A percentile compares a stretch with the other conserved stretches of the same genome.
Conservation (phyloP, 768 basidiomycete species). For the Leucocoprinus leucothites region DNA sequence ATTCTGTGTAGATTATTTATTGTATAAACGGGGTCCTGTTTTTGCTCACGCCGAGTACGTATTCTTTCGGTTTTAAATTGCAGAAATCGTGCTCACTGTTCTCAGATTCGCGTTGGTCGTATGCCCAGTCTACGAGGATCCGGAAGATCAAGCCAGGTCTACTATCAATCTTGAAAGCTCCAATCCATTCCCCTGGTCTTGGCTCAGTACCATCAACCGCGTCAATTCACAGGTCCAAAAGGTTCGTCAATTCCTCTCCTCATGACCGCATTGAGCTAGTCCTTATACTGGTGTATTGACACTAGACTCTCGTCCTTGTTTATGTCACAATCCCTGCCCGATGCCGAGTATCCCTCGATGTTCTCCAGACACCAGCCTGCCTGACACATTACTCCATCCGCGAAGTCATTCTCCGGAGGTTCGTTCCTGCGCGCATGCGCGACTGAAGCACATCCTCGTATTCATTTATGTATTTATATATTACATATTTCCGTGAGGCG, state of each 20-base stretch:
- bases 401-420: conserved; percentile 82
- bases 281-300: not conserved
- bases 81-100: not conserved
- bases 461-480: not conserved
- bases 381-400: conserved; percentile 75
- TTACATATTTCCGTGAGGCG: not conserved
- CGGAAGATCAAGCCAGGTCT: conserved; percentile 62
- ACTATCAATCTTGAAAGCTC: conserved; percentile 63
- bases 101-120: conserved; percentile 87
- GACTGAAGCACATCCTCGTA: conserved; percentile 39
- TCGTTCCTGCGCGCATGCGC: conserved; percentile 90
- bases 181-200: conserved; percentile 84
- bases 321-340: conserved; percentile 91
- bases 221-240: conserved; percentile 98
- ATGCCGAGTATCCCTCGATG: conserved; percentile 46
- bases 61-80: conserved; percentile 10
- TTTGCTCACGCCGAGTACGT: conserved; percentile 94
- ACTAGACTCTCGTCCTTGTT: conserved; percentile 82
- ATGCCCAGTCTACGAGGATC: conserved; percentile 87
- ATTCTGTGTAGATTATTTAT: conserved; percentile 92
- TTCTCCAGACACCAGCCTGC: conserved; percentile 70
- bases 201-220: conserved; percentile 95
- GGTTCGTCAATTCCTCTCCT: conserved; percentile 36
- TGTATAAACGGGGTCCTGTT: conserved; percentile 93
- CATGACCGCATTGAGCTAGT: not conserved